Evolutionary conservation across 2,329 filamentous ascomycete species (phyloP).

Genomic region (Cercospora zeae-maydis): DNA sequence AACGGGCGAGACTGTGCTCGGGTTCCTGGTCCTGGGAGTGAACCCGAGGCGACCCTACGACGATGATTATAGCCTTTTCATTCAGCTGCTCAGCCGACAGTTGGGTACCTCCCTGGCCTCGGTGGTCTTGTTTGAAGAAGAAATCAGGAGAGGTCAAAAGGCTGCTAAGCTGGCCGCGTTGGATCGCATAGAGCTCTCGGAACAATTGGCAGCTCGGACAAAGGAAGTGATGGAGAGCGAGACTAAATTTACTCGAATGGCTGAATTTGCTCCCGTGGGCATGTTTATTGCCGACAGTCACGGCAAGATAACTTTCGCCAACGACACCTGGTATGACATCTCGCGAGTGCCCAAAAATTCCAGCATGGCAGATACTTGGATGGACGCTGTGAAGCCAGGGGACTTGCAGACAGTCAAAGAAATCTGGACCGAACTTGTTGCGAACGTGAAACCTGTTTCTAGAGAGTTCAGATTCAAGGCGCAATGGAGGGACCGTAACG

Average conservation of each 20-base stretch:
- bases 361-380: conserved; percentile 62
- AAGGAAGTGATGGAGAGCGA: conserved; percentile 61
- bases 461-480: conserved; percentile 74
- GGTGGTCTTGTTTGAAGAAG: conserved; percentile 78
- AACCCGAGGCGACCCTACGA: conserved; percentile 78
- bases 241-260: conserved; percentile 77
- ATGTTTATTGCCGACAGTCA: conserved; percentile 76
- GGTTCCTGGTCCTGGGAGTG: conserved; percentile 73
- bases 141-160: conserved; percentile 69
- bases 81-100: conserved; percentile 70
- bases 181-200: conserved; percentile 72
- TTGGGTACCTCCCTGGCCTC: conserved; percentile 76
- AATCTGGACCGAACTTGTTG: conserved; percentile 62
- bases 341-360: conserved; percentile 61
- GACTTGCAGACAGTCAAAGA: conserved; percentile 58
- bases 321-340: conserved; percentile 71
- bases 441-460: conserved; percentile 61
- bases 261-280: conserved; percentile 77
- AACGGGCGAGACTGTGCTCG: conserved; percentile 67
- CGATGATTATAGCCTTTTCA: conserved; percentile 73
- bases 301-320: conserved; percentile 73
- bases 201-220: conserved; percentile 64
- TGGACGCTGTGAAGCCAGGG: conserved; percentile 66
- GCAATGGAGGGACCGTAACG: conserved; percentile 58
- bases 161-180: conserved; percentile 71